Percentiles rank a stretch among this genome's conserved stretches.
Conservation (phyloP, 257 asterid species). For the Petrea volubilis region DNA sequence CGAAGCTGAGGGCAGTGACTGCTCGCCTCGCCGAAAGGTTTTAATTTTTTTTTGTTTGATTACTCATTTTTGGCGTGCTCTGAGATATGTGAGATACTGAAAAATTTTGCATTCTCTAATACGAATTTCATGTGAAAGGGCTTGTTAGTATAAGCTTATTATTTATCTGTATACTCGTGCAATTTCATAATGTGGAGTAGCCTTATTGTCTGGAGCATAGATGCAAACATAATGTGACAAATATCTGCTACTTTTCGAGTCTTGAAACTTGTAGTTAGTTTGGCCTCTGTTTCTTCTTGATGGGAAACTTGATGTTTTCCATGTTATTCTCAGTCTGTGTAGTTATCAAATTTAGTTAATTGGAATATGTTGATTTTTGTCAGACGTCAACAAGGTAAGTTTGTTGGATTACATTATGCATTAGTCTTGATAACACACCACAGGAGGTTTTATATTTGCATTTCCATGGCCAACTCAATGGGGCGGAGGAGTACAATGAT, state of each 20-base stretch:
- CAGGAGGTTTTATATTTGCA: neutral
- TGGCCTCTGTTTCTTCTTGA: neutral
- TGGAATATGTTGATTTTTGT: neutral
- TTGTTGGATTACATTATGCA: neutral
- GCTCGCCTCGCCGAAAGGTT: constrained; percentile 83
- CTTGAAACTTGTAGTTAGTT: neutral
- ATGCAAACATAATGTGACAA: neutral
- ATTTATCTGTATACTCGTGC: neutral
- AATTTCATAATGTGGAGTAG: neutral
- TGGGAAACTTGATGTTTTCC: neutral
- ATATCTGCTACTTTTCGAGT: neutral
- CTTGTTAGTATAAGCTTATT: neutral
- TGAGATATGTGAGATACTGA: constrained; percentile 8
- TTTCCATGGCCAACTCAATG: neutral
- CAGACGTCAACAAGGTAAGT: neutral
- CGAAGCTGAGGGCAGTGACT: constrained; percentile 77
- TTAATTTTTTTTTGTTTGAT: constrained; percentile 29
- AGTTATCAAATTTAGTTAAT: neutral
- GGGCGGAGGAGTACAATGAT: neutral
- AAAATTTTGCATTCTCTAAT: constrained; percentile 22
- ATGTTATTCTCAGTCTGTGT: neutral
- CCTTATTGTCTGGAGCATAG: neutral
- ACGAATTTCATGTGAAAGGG: neutral
- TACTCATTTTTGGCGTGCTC: constrained; percentile 6
- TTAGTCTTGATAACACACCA: neutral